Evolutionary conservation across 108 stramenopile species (phyloP), one percentile per base, ranked within the genome.

Genomic region (Nitzschia sp.): DNA sequence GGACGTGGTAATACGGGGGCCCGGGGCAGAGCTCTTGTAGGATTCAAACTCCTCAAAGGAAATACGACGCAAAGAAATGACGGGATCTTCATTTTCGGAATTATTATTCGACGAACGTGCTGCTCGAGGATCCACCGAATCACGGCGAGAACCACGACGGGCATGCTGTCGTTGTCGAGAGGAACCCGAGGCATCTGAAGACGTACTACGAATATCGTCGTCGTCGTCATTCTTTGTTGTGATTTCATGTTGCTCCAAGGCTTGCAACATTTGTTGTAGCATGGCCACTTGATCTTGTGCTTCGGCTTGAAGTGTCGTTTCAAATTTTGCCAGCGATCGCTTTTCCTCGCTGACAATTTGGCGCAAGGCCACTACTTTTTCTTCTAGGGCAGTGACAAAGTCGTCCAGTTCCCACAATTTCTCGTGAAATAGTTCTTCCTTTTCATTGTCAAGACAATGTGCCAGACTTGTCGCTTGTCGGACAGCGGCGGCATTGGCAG

Each of bases 331-430:
- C 24, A 71, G 25, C 23, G 78, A 66, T 17, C 30, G 19, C 19
- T 64, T 57, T 28, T 80, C 79, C 49, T 80, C 79, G 8, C 36
- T 54, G 8, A 80, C 62, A 49, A 80, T 80, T 34, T 62, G 58
- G 0, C 70, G 25, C 27, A 80, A 32, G 3, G 49, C 68, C 5
- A 26, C 23, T 5, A 80, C 69, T 35, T 75, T 80, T 29, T 59
- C 29, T 76, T 80, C 79, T 11, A 80, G 23, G 6, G 21, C 59
- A 13, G 74, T 21, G 17, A 76, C 63, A 4, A 54, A 8, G 1
- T 33, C 15, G 30, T 79, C 78, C 24, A 79, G 56, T 3, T 46
- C 45, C 11, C 35, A 46, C 0, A 23, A 54, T 29, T 54, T 4
- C 17, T 51, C 49, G 17, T 42, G 42, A 2, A 62, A 25, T 11